Evolutionary conservation across 306 rosid genomes (phyloP), one percentile per base, ranked within the genome.

Genomic region (Leucaena leucocephala): DNA sequence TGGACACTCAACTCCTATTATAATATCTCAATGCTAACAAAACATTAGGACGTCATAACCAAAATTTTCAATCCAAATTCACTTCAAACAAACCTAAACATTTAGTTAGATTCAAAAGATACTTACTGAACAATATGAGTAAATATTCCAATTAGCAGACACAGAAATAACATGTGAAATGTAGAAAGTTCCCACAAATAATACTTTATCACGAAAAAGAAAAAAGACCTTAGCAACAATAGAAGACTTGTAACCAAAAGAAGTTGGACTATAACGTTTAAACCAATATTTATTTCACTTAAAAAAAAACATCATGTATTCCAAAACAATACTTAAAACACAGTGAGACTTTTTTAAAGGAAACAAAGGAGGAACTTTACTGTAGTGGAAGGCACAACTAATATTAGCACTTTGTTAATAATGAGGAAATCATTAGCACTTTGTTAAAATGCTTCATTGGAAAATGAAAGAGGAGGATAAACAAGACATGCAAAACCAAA

Each of bases 401-500:
- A 27, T 27, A 27, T 27, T 27, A 27, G 27, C 27, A 27, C 27
- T 27, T 27, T 27, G 27, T 27, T 27, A 27, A 27, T 27, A 27
- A 27, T 27, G 2, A 4, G 34, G 27, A 27, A 15, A 49, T 71
- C 8, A 13, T 49, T 49, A 48, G 43, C 59, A 15, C 61, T 7
- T 71, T 6, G 27, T 69, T 45, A 45, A 68, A 19, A 45, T 45
- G 42, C 40, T 46, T 69, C 27, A 27, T 22, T 69, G 40, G 42
- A 69, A 71, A 76, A 54, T 8, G 54, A 55, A 63, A 75, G 61
- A 22, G n/a, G 43, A 76, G n/a, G 52, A 76, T 54, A 61, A 17
- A 71, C 0, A 48, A 48, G 50, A 42, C 45, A 50, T 34, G 17
- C 55, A 22, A 17, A 8, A 34, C 45, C 55, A 77, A 64, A 42